A percentile compares a stretch with the other conserved stretches of the same genome.
Conservation (phyloP, 106 monocot genomes). For the Allium sativum region DNA sequence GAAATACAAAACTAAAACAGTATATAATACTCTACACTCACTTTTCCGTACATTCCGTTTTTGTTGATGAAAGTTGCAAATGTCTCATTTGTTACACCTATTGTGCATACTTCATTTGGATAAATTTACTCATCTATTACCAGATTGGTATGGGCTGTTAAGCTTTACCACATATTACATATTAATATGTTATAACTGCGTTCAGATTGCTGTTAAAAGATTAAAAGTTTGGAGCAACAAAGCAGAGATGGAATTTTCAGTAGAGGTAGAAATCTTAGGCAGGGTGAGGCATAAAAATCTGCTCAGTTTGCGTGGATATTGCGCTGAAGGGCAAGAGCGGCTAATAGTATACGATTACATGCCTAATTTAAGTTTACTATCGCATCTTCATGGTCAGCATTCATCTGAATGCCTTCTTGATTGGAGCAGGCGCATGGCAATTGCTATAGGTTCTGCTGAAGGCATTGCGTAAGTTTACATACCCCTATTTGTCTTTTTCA, state of each 20-base stretch:
- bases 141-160: no score
- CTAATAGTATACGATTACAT: slow-evolving; percentile 61
- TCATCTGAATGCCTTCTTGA: slow-evolving; percentile 36
- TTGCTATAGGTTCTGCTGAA: slow-evolving; percentile 64
- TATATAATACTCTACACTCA: no score
- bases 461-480: slow-evolving; percentile 43
- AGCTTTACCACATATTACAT: no score
- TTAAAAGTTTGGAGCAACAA: slow-evolving; percentile 49
- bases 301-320: slow-evolving; percentile 49
- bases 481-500: neutral
- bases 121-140: no score
- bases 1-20: no score
- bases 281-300: slow-evolving; percentile 57
- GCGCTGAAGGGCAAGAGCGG: slow-evolving; percentile 52
- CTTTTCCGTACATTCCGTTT: no score
- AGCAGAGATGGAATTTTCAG: slow-evolving; percentile 55
- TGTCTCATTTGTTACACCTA: no score
- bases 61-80: no score
- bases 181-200: neutral
- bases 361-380: slow-evolving; percentile 48
- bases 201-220: slow-evolving; percentile 62
- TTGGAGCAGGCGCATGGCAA: slow-evolving; percentile 50
- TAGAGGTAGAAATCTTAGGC: slow-evolving; percentile 52
- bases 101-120: no score
- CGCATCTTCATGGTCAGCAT: slow-evolving; percentile 54